Evolutionary conservation across 352 stramenopile species (phyloP).

Genomic region (Phytophthora europaea): DNA sequence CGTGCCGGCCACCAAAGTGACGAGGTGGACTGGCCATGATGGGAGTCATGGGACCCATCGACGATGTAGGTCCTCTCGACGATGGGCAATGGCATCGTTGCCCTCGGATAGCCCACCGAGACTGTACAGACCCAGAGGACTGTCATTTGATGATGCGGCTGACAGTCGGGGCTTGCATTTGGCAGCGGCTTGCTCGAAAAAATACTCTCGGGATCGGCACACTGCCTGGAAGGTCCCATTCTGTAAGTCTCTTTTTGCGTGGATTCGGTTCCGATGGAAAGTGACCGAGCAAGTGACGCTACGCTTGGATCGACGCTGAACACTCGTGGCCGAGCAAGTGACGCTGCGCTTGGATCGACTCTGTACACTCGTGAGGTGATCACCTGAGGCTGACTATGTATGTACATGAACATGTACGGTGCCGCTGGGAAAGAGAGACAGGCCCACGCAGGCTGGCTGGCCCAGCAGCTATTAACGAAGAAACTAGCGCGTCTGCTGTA

Average conservation of each 20-base stretch:
- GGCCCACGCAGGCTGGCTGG: constrained; percentile 10
- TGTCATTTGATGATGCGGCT: constrained; percentile 4
- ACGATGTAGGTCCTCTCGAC: too few species aligned
- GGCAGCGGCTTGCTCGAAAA: constrained; percentile 17
- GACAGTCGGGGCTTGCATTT: constrained; percentile 11
- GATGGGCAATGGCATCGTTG: not conserved
- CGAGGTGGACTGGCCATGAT: not conserved
- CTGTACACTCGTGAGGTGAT: not conserved
- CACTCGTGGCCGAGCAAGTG: constrained; percentile 2
- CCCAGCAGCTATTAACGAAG: constrained; percentile 35
- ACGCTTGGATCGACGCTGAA: constrained; percentile 7
- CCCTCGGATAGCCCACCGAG: constrained; percentile 1
- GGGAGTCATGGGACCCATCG: too few species aligned
- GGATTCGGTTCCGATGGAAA: constrained; percentile 35
- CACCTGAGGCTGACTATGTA: constrained; percentile 11
- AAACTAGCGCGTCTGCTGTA: constrained; percentile 20
- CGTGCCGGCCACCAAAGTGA: not conserved
- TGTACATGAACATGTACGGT: constrained; percentile 14
- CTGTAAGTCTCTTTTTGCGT: not conserved
- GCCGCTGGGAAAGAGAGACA: constrained; percentile 34
- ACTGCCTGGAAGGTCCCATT: constrained; percentile 10
- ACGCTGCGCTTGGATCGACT: constrained; percentile 16
- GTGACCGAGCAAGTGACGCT: constrained; percentile 14
- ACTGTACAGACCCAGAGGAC: constrained; percentile 1
- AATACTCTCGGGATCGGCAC: constrained; percentile 17